Conservation (phyloP, 345 rosid genomes). For the Lumnitzera littorea region DNA sequence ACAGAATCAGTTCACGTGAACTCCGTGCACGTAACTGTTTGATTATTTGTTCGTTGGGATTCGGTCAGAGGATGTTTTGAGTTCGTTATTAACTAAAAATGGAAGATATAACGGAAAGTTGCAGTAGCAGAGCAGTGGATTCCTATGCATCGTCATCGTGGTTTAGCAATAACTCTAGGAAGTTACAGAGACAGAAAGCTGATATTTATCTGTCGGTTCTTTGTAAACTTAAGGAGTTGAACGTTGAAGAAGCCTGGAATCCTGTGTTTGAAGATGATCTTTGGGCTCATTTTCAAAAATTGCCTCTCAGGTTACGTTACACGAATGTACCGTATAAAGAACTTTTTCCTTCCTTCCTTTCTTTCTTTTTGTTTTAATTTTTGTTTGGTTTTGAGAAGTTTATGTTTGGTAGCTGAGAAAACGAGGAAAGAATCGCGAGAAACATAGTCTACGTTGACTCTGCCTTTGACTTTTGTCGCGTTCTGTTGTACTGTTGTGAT, state of each 20-base stretch:
- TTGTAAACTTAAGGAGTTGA: constrained; percentile 33
- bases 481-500: no score
- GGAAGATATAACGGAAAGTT: constrained; percentile 51
- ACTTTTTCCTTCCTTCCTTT: neutral
- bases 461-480: no score
- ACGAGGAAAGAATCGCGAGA: no score
- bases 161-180: constrained; percentile 4
- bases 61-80: no score
- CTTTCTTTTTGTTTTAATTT: neutral
- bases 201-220: constrained; percentile 43
- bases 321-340: neutral
- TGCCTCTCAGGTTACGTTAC: constrained; percentile 36
- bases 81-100: no score
- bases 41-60: no score
- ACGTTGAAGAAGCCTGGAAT: constrained; percentile 22
- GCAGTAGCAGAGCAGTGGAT: constrained; percentile 43
- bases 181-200: constrained; percentile 36
- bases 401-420: neutral
- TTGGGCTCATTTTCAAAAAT: constrained; percentile 50
- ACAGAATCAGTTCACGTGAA: no score
- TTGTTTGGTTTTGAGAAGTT: neutral
- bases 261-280: constrained; percentile 56
- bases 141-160: constrained; percentile 13
- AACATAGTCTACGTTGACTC: no score
- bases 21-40: no score